Conservation (phyloP, 2,329 filamentous ascomycete genomes). For the Aspergillus aculeatinus region DNA sequence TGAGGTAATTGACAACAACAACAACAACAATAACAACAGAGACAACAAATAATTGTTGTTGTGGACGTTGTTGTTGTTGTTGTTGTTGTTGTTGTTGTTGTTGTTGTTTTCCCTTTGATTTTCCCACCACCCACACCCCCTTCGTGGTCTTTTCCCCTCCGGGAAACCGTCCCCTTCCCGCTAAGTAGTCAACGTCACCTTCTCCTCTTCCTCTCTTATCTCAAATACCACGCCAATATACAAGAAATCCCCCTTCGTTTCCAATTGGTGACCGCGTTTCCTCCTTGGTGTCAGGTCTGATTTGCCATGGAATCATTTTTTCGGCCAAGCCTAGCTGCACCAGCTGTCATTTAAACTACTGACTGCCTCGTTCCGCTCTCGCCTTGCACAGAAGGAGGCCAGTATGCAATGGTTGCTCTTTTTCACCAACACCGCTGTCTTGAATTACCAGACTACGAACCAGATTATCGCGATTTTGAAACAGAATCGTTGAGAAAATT, state of each 20-base stretch:
- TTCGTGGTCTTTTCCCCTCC: slow-evolving; percentile 8
- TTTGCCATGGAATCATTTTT: background rate
- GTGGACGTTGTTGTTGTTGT: no score
- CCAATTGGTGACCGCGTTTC: background rate
- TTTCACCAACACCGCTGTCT: background rate
- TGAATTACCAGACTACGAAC: background rate
- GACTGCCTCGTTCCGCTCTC: background rate
- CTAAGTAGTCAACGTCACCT: slow-evolving; percentile 3
- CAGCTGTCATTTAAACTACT: background rate
- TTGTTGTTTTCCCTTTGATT: background rate
- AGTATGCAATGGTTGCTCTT: background rate
- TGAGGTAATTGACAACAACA: background rate
- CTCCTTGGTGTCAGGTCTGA: background rate
- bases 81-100: background rate
- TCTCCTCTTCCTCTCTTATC: slow-evolving; percentile 6
- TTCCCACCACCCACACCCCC: background rate
- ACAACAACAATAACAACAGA: no score
- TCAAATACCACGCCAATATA: background rate
- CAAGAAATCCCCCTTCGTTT: background rate
- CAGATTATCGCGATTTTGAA: no score
- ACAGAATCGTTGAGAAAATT: background rate
- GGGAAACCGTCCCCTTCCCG: background rate
- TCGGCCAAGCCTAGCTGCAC: background rate
- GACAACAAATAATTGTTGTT: no score
- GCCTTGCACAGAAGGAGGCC: background rate